Evolutionary conservation across 2,329 filamentous ascomycete species (phyloP).

Genomic region (Talaromyces albobiverticillius): DNA sequence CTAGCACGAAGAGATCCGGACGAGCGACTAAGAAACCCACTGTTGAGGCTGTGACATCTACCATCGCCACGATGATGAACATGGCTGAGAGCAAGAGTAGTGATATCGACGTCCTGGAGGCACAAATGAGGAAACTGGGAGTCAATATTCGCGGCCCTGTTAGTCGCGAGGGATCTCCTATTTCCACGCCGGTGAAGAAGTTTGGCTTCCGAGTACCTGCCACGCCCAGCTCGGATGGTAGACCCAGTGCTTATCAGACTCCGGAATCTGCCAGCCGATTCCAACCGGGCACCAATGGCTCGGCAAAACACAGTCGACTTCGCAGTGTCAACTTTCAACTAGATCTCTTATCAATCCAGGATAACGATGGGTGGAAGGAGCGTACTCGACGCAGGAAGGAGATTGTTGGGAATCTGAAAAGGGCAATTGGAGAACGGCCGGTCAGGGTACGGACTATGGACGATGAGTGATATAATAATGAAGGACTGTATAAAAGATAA

Average conservation of each 20-base stretch:
- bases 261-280: slow-evolving; percentile 38
- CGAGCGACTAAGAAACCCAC: slow-evolving; percentile 64
- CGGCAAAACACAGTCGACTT: slow-evolving; percentile 29
- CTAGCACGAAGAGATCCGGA: slow-evolving; percentile 44
- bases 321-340: slow-evolving; percentile 28
- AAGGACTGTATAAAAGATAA: background rate
- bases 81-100: slow-evolving; percentile 90
- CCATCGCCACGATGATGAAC: slow-evolving; percentile 85
- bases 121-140: slow-evolving; percentile 73
- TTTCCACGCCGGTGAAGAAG: slow-evolving; percentile 35
- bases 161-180: slow-evolving; percentile 38
- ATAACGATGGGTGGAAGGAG: slow-evolving; percentile 33
- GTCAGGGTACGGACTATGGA: slow-evolving; percentile 24
- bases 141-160: slow-evolving; percentile 37
- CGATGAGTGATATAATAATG: slow-evolving; percentile 17
- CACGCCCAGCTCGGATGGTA: slow-evolving; percentile 37
- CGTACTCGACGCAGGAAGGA: slow-evolving; percentile 32
- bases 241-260: slow-evolving; percentile 37
- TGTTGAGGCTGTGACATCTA: slow-evolving; percentile 86
- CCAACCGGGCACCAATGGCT: slow-evolving; percentile 35
- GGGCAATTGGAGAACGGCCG: slow-evolving; percentile 21
- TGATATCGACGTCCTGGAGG: slow-evolving; percentile 86
- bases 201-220: slow-evolving; percentile 28
- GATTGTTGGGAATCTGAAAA: slow-evolving; percentile 25
- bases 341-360: slow-evolving; percentile 26